Conservation (phyloP, 2,329 filamentous ascomycete species). For the Sphaerulina vaccinii region DNA sequence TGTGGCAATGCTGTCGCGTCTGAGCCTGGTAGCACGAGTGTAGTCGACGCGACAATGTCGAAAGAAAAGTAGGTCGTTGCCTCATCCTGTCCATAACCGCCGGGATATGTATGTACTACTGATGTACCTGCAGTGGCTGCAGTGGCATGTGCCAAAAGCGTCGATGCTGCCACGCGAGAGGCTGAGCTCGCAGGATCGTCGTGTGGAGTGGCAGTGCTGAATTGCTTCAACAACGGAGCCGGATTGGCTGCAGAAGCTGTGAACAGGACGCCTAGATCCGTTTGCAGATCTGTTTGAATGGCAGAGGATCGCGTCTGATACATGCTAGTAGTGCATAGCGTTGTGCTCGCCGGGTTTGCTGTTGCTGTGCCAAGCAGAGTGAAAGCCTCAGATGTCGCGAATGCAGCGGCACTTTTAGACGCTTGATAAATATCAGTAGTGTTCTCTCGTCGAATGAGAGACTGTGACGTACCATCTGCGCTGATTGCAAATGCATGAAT, state of each 20-base stretch:
- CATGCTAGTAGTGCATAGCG: neutral
- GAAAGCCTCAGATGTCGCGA: neutral
- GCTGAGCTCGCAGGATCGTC: conserved; percentile 13
- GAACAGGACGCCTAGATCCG: neutral
- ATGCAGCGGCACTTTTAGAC: neutral
- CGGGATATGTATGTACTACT: conserved; percentile 12
- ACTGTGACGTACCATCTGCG: neutral
- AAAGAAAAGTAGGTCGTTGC: neutral
- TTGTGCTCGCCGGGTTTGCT: neutral
- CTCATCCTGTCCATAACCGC: conserved; percentile 10
- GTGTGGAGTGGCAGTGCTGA: conserved; percentile 14
- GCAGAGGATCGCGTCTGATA: neutral
- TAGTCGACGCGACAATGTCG: neutral
- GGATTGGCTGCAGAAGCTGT: neutral
- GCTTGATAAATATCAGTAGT: neutral
- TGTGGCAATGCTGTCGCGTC: neutral
- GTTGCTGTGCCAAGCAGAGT: neutral
- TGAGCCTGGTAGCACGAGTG: neutral
- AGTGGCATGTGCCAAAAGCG: conserved; percentile 17
- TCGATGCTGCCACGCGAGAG: conserved; percentile 15
- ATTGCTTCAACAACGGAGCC: neutral
- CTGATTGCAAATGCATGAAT: neutral
- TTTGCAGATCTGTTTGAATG: neutral
- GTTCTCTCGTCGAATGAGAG: neutral
- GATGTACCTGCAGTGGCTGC: conserved; percentile 18